Base-by-base conservation (phyloP, 2,329 filamentous ascomycete genomes). In the Fusarium staphyleae region DNA sequence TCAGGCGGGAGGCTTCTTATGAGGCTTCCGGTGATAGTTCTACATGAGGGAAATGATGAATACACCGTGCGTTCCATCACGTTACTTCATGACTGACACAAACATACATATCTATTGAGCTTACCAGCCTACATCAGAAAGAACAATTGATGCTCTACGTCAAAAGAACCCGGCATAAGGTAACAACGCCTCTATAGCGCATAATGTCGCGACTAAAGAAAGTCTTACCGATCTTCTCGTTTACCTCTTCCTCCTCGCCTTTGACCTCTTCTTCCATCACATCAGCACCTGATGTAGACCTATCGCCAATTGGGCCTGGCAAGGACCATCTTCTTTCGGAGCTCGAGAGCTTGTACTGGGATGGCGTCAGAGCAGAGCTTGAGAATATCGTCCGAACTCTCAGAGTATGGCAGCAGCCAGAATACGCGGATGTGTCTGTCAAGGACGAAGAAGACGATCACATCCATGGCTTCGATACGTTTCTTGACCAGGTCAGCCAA, bases 331-430 rank as follows among this genome's bases (percentile, higher is more conserved):
- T 58, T 18, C 46, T 63, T 24, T 33, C 34, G 4, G 61, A 65
- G 12, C 55, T 65, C 5, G 40, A 65, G 18, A 47, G 12, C 3
- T 15, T 65, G 4, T 65, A 65, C 36, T 65, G 62, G 62, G 57
- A 65, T 26, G 61, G 62, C 1, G 58, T 65, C 37, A 57, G 57
- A 12, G 49, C 48, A 1, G 62, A 65, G 37, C 61, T 65, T 14
- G 61, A 65, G 35, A 65, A 65, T 33, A 65, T 65, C 16, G 40
- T 65, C n/a, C 58, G 58, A 2, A 65, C 62, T 3, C 58, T 65
- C 14, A 62, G 53, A 37, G 44, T 28, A 5, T 65, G 62, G 62
- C 55, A 63, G 28, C 53, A 62, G 16, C 48, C 61, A 26, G 52
- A 65, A 14, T 51, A 40, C 16, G 14, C 48, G 0, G 36, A 55